Conservation (phyloP, 1,284 basidiomycete genomes). For the Gastroboletus turbinatus region DNA sequence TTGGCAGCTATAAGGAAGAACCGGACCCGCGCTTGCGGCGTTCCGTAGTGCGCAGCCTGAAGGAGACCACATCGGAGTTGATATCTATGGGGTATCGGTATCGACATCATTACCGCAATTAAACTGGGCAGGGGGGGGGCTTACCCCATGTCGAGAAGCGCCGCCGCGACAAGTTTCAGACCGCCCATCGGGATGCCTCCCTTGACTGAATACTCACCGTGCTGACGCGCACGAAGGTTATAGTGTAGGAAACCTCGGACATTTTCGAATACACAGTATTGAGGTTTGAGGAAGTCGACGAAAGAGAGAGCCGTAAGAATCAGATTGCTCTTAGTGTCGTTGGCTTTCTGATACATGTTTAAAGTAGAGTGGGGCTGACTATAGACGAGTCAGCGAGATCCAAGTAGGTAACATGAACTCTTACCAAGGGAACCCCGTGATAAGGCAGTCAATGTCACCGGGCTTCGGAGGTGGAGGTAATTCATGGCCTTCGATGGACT, state of each 20-base stretch:
- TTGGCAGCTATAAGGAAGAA: conserved; percentile 71
- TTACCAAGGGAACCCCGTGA: conserved; percentile 75
- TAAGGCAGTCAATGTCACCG: conserved; percentile 57
- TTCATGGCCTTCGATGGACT: conserved; percentile 38
- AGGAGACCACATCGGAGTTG: conserved; percentile 63
- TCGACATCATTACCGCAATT: background rate
- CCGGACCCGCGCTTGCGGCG: conserved; percentile 65
- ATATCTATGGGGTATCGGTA: conserved; percentile 45
- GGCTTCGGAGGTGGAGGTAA: conserved; percentile 47
- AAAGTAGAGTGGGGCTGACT: conserved; percentile 57
- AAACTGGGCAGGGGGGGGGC: conserved; percentile 4
- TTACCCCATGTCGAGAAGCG: conserved; percentile 62
- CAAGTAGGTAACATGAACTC: background rate
- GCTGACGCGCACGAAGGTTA: conserved; percentile 52
- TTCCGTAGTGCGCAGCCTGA: conserved; percentile 72
- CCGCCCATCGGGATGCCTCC: conserved; percentile 69
- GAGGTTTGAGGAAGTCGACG: conserved; percentile 60
- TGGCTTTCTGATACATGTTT: conserved; percentile 54
- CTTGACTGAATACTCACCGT: conserved; percentile 44
- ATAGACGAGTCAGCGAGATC: conserved; percentile 3
- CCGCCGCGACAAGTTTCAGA: conserved; percentile 59
- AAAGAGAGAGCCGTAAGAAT: conserved; percentile 61
- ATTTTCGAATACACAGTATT: conserved; percentile 70
- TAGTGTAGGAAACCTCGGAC: conserved; percentile 66
- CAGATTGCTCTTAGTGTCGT: conserved; percentile 55